phyloP scores from a whole-genome alignment of 2,329 filamentous ascomycete genomes.

The Fusarium bulbicola region DNA sequence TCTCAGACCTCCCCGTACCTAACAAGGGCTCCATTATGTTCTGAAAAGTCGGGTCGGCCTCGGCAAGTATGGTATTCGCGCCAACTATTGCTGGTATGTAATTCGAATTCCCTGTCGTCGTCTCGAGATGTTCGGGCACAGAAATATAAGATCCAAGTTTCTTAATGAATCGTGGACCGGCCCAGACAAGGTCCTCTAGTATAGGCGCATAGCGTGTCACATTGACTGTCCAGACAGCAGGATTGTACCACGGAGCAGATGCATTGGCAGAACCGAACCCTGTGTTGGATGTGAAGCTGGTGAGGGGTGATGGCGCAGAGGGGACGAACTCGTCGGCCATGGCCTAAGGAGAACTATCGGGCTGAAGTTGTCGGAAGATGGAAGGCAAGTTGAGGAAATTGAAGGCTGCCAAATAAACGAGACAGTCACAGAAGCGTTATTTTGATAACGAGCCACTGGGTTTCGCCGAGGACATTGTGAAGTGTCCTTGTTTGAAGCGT shows the following conservation, averaged over 20 bases:
- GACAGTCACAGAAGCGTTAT: neutral
- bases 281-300: slow-evolving; percentile 28
- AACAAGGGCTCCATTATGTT: slow-evolving; percentile 44
- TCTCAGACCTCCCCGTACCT: slow-evolving; percentile 17
- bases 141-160: slow-evolving; percentile 72
- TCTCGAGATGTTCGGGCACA: slow-evolving; percentile 67
- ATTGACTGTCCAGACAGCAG: slow-evolving; percentile 67
- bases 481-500: slow-evolving; percentile 23
- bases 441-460: slow-evolving; percentile 17
- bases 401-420: neutral
- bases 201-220: slow-evolving; percentile 69
- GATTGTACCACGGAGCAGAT: slow-evolving; percentile 58
- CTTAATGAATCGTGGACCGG: slow-evolving; percentile 74
- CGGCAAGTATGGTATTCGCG: slow-evolving; percentile 32
- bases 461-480: slow-evolving; percentile 36
- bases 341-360: slow-evolving; percentile 18
- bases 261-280: slow-evolving; percentile 11
- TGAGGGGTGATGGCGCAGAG: slow-evolving; percentile 29
- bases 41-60: slow-evolving; percentile 38
- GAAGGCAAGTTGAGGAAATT: neutral
- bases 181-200: slow-evolving; percentile 73
- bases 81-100: slow-evolving; percentile 33
- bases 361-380: neutral
- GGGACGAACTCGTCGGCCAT: slow-evolving; percentile 39
- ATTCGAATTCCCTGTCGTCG: slow-evolving; percentile 52